These are phyloP conservation scores for Blastocystis sp. DNA, from an alignment of 352 stramenopile genomes.

Conservation along the genomic window DNA sequence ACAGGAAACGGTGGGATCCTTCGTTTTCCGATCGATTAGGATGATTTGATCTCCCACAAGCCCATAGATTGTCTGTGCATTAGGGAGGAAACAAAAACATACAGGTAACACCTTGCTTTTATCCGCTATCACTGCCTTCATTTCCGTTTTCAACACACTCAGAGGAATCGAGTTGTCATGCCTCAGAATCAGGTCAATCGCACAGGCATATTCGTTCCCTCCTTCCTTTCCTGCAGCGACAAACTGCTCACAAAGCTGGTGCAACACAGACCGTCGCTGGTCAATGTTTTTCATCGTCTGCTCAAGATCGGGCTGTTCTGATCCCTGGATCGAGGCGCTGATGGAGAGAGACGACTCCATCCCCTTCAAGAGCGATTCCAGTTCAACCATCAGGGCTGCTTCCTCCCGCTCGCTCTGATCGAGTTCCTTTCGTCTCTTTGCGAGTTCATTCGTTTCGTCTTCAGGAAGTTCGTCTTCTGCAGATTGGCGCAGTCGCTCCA, in stretches of 20 bases:
- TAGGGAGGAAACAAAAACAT: neutral
- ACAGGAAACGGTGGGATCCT: slow-evolving; percentile 4
- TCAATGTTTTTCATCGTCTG: neutral
- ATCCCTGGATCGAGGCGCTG: neutral
- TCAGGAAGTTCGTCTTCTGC: neutral
- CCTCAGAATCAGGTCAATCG: neutral
- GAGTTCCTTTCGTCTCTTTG: neutral
- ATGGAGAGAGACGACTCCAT: slow-evolving; percentile 12
- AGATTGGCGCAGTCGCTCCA: neutral
- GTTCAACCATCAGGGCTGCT: slow-evolving; percentile 4
- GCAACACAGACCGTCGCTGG: neutral
- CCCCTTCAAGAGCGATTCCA: slow-evolving; percentile 12
- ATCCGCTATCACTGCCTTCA: slow-evolving; percentile 8
- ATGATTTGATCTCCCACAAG: slow-evolving; percentile 49
- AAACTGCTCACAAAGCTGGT: slow-evolving; percentile 13
- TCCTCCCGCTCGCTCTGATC: slow-evolving; percentile 18
- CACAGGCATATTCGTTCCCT: neutral
- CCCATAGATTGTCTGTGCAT: neutral
- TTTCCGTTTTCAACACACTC: slow-evolving; percentile 20
- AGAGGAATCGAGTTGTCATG: neutral
- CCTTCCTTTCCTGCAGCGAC: neutral
- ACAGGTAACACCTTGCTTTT: neutral
- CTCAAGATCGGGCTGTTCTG: neutral
- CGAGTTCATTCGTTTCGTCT: neutral
- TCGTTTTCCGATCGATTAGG: neutral